Percentiles rank a stretch among this genome's conserved stretches.
These are phyloP conservation scores for Mediolabrus comicus DNA, from an alignment of 108 stramenopile species.

Conservation along the genomic window DNA sequence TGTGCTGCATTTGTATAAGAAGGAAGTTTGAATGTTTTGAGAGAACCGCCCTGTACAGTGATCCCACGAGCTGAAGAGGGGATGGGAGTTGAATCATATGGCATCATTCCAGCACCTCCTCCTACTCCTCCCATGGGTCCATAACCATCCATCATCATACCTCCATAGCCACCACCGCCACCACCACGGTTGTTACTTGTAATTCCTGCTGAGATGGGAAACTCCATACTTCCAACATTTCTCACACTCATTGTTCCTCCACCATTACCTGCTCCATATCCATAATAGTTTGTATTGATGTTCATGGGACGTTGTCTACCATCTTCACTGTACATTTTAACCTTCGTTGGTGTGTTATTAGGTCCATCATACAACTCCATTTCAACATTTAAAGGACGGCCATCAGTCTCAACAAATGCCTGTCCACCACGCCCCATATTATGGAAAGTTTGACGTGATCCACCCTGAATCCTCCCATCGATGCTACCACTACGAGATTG, in stretches of 20 bases:
- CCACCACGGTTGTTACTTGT: neutral
- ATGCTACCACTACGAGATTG: neutral
- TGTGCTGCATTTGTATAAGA: neutral
- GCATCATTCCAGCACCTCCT: no score
- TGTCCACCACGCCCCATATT: neutral
- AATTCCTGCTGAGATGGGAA: neutral
- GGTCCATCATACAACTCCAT: constrained; percentile 31
- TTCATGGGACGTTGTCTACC: constrained; percentile 1
- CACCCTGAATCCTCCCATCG: neutral
- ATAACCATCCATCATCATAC: neutral
- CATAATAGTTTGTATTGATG: neutral
- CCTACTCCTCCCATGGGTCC: neutral
- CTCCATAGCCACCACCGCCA: neutral
- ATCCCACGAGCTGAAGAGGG: neutral
- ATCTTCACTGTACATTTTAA: constrained; percentile 24
- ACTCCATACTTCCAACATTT: neutral
- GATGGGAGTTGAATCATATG: neutral
- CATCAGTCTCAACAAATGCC: constrained; percentile 11
- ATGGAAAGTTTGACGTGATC: neutral
- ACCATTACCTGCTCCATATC: neutral
- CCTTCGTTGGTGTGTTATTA: constrained; percentile 11
- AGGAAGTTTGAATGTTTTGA: neutral
- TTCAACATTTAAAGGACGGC: constrained; percentile 9
- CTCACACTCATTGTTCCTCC: constrained; percentile 2
- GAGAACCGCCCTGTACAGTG: neutral